Evolutionary conservation across 192 early-diverging fungal species (phyloP).

Genomic region (Backusella morwellensis): DNA sequence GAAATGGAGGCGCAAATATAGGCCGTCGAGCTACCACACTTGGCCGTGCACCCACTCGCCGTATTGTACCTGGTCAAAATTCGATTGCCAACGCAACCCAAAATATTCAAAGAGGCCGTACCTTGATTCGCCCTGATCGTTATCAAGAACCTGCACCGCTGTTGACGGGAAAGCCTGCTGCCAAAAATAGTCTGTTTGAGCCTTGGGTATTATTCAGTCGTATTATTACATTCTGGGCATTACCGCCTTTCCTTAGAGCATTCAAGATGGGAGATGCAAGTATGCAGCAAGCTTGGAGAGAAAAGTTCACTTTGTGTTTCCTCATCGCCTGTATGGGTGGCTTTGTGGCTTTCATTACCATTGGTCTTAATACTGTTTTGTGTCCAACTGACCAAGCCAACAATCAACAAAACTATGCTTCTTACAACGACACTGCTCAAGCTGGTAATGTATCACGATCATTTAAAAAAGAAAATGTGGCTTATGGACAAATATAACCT

Average conservation of each 20-base stretch:
- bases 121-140: slow-evolving; percentile 69
- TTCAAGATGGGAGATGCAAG: slow-evolving; percentile 53
- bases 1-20: background rate
- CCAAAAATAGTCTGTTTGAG: slow-evolving; percentile 37
- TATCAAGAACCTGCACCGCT: slow-evolving; percentile 65
- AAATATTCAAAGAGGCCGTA: slow-evolving; percentile 67
- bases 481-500: background rate
- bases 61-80: slow-evolving; percentile 33
- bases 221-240: slow-evolving; percentile 70
- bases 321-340: slow-evolving; percentile 79
- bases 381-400: slow-evolving; percentile 54
- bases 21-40: slow-evolving; percentile 26
- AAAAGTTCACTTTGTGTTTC: slow-evolving; percentile 76
- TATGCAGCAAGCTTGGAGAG: slow-evolving; percentile 84
- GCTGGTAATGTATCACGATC: slow-evolving; percentile 14
- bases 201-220: slow-evolving; percentile 70
- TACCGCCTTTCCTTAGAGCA: slow-evolving; percentile 55
- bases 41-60: slow-evolving; percentile 37
- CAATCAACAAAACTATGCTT: slow-evolving; percentile 48
- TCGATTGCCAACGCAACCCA: slow-evolving; percentile 45
- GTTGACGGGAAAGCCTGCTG: slow-evolving; percentile 55
- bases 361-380: slow-evolving; percentile 63
- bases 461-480: background rate
- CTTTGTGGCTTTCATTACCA: slow-evolving; percentile 79
- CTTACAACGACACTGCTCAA: slow-evolving; percentile 37